These are phyloP conservation scores for Millerago galiae DNA, from an alignment of 805 yeast genomes.

Conservation along the genomic window DNA sequence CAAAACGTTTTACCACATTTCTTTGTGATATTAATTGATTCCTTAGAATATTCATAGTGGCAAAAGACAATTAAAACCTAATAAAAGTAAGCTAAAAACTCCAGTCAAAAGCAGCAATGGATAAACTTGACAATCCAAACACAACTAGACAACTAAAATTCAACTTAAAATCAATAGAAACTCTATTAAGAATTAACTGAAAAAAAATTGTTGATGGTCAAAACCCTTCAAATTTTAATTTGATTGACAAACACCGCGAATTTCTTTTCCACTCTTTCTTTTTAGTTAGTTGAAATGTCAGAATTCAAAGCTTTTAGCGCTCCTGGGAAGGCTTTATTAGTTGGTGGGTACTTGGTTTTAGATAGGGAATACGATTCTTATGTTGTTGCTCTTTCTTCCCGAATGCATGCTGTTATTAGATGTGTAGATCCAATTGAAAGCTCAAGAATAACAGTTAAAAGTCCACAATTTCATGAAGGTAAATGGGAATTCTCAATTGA, in stretches of 20 bases:
- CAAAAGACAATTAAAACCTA: not conserved
- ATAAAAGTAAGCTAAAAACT: not conserved
- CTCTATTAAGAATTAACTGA: no score
- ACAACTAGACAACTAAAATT: no score
- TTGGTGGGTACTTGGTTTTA: conserved; percentile 91
- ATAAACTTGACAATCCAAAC: no score
- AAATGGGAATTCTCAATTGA: conserved; percentile 52
- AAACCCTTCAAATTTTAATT: not conserved
- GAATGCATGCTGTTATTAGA: conserved; percentile 73
- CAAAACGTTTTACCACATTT: no score
- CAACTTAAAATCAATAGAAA: no score
- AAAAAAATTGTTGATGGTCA: no score
- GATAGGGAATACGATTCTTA: conserved; percentile 70
- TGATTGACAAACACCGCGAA: no score
- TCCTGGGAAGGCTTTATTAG: conserved; percentile 91
- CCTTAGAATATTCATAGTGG: conserved; percentile 1
- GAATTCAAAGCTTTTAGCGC: conserved; percentile 60
- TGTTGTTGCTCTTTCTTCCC: conserved; percentile 80
- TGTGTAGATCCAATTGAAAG: not conserved
- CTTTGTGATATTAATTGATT: not conserved
- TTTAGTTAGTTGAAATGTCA: not conserved
- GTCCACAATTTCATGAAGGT: conserved; percentile 74
- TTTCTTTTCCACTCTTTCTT: not conserved
- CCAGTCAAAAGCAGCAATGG: no score
- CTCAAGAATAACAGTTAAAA: conserved; percentile 38